Evolutionary conservation across 192 early-diverging fungal genomes (phyloP).

Genomic region (Coemansia sp.): DNA sequence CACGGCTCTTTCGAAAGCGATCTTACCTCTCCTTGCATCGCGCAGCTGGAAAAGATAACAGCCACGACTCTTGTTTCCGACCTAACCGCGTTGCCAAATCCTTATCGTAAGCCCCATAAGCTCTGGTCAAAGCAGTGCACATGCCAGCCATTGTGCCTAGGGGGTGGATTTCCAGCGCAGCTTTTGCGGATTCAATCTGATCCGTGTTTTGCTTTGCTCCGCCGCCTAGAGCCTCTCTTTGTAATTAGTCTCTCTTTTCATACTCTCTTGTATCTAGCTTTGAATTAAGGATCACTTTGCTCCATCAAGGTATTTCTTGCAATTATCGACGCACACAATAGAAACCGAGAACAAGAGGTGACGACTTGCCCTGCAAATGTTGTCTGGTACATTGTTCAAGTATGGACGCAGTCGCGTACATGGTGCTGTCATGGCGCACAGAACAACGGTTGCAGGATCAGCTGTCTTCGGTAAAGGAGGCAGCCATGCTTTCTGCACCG

Average conservation of each 20-base stretch:
- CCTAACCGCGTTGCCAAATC: background rate
- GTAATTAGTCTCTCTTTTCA: background rate
- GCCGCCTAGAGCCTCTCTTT: background rate
- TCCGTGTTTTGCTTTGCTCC: background rate
- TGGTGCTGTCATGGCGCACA: background rate
- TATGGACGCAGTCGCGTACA: background rate
- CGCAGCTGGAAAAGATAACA: too few species aligned
- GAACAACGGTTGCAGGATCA: background rate
- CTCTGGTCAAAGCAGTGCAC: background rate
- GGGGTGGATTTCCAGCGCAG: background rate
- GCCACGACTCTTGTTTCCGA: too few species aligned
- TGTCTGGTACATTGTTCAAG: background rate
- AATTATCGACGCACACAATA: too few species aligned
- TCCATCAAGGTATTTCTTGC: background rate
- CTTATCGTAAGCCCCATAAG: background rate
- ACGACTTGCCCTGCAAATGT: background rate
- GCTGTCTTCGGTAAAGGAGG: background rate
- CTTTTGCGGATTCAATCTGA: background rate
- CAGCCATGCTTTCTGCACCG: background rate
- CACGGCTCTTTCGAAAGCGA: too few species aligned
- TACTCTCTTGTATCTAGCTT: slow-evolving; percentile 1
- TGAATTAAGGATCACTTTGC: background rate
- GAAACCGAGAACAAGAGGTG: too few species aligned
- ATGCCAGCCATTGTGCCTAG: background rate
- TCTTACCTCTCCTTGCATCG: too few species aligned